Base-by-base conservation (phyloP, 768 basidiomycete genomes). In the Xerocomus brunneocitrinus region DNA sequence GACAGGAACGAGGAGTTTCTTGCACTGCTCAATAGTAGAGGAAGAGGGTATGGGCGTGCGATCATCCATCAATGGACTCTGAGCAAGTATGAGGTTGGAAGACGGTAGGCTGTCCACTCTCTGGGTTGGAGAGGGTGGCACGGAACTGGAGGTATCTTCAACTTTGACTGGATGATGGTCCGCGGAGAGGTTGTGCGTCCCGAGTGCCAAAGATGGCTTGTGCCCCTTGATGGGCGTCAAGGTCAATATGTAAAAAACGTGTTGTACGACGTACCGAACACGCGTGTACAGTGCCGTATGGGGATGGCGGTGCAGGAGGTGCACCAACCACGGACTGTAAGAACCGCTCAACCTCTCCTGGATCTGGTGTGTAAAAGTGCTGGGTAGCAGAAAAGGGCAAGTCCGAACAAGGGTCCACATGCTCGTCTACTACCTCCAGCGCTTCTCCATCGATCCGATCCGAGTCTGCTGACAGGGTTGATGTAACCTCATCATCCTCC, bases 21-120 rank as follows among this genome's bases (percentile, higher is more conserved):
- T 63, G 58, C 69, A 70, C 28, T 56, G 63, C 48, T 70, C 67
- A 12, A 69, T 31, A 1, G 57, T 34, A 38, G 56, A 49, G 19
- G 60, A 5, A 27, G 62, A 55, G 13, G 54, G 49, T 3, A 43
- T 40, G 2, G 31, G 7, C 49, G 59, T 51, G 5, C 41, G 32
- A 34, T 53, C 62, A 55, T 16, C 60, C 50, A 35, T 24, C n/a
- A 16, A 24, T n/a, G 55, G 35, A 48, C 10, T 47, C 47, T 42
- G 47, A 48, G 55, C 54, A 42, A 48, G 36, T 22, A 35, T 36
- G 41, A 31, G 35, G 45, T 10, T 28, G 38, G 51, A 16, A n/a
- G 43, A n/a, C 22, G 27, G 27, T 32, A 10, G 31, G 10, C 31
- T 32, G 31, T 32, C 12, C 31, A 32, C 31, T 32, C 9, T 32